phyloP scores from a whole-genome alignment of 163 green algal genomes.

The Chloroidium sp. region DNA sequence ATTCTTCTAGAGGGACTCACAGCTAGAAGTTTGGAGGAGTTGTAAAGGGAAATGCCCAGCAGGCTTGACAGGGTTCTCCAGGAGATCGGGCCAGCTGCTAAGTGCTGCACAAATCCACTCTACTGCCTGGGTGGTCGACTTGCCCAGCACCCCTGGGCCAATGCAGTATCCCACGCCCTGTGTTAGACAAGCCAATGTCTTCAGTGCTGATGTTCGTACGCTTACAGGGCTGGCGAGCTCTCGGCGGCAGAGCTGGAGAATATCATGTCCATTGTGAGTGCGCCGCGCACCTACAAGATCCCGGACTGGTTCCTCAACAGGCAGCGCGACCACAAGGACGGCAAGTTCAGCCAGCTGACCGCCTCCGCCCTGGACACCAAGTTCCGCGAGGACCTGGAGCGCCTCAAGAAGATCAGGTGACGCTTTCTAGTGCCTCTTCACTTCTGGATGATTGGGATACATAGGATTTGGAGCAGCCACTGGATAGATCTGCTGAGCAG shows the following conservation, averaged over 20 bases:
- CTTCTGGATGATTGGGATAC: background rate
- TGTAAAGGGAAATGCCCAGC: no score
- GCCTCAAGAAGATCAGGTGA: constrained; percentile 98
- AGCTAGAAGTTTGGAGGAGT: no score
- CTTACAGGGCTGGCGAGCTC: constrained; percentile 80
- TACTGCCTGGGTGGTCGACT: no score
- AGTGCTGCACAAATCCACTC: no score
- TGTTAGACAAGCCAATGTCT: background rate
- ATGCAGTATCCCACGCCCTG: background rate
- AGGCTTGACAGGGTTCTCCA: no score
- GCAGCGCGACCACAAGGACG: constrained; percentile 93
- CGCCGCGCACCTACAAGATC: constrained; percentile 98
- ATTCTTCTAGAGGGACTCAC: no score
- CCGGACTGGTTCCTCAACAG: constrained; percentile 99
- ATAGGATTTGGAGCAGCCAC: background rate
- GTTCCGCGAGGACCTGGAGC: constrained; percentile 94
- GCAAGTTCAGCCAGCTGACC: constrained; percentile 80
- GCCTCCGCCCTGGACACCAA: constrained; percentile 82
- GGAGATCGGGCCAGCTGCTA: no score
- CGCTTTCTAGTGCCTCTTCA: background rate
- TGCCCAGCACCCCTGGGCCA: no score
- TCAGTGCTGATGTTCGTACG: background rate
- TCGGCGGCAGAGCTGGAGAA: constrained; percentile 92
- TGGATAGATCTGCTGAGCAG: background rate
- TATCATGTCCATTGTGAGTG: constrained; percentile 95